Percentiles rank a stretch among this genome's conserved stretches.
These are phyloP conservation scores for Tetrahymena elliotti DNA, from an alignment of 73 alveolate genomes.

Conservation along the genomic window DNA sequence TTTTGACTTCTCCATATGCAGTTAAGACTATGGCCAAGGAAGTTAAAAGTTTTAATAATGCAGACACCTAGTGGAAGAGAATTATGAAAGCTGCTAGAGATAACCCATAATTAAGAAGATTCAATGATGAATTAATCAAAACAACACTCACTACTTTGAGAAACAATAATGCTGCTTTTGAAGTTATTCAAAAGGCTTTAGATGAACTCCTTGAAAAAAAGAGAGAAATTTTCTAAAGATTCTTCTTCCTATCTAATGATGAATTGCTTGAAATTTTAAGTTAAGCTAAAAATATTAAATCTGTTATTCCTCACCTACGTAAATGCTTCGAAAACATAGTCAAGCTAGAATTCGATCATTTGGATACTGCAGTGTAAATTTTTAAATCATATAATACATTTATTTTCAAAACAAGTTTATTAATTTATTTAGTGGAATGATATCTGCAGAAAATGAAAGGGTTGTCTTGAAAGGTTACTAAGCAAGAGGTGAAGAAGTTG, in stretches of 20 bases:
- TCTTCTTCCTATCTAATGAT: conserved; percentile 95
- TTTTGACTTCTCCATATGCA: conserved; percentile 80
- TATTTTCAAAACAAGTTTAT: too few relatives aligned
- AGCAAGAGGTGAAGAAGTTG: conserved; percentile 85
- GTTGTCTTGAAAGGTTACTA: conserved; percentile 63
- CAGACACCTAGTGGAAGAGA: conserved; percentile 70
- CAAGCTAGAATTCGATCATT: conserved; percentile 72
- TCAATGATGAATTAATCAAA: conserved; percentile 52
- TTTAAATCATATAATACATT: background rate
- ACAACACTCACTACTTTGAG: conserved; percentile 56
- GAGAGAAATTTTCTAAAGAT: conserved; percentile 86
- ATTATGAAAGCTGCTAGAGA: conserved; percentile 63
- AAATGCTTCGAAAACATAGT: conserved; percentile 88
- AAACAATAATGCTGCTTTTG: conserved; percentile 64
- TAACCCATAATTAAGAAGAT: conserved; percentile 50
- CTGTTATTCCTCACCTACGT: conserved; percentile 78
- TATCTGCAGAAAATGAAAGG: conserved; percentile 82
- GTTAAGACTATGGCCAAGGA: conserved; percentile 74
- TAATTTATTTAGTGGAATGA: conserved; percentile 52
- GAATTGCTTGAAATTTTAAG: conserved; percentile 88
- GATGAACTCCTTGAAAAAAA: conserved; percentile 70
- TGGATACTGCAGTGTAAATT: conserved; percentile 45
- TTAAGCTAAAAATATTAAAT: conserved; percentile 67
- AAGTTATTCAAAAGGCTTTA: conserved; percentile 66
- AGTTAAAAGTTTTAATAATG: conserved; percentile 61